These are phyloP conservation scores for Pseudoneurospora amorphoporcata DNA, from an alignment of 495 filamentous ascomycete species.

Conservation along the genomic window DNA sequence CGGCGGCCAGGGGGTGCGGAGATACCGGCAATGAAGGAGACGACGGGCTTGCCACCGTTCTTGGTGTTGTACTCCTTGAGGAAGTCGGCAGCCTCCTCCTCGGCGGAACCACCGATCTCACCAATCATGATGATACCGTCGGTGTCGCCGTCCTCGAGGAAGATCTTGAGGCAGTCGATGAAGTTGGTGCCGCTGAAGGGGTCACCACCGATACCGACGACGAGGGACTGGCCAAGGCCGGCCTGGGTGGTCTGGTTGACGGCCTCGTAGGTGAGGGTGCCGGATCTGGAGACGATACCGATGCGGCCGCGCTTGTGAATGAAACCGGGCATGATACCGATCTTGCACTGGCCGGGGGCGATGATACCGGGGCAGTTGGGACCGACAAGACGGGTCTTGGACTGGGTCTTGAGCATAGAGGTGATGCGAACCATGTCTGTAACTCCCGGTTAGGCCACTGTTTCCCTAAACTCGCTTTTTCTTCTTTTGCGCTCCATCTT, in stretches of 20 bases:
- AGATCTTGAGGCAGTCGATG: conserved; percentile 96
- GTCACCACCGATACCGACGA: conserved; percentile 97
- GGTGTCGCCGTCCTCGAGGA: conserved; percentile 90
- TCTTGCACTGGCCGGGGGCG: conserved; percentile 96
- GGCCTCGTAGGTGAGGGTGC: conserved; percentile 97
- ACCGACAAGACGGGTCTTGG: conserved; percentile 90
- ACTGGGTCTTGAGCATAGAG: conserved; percentile 93
- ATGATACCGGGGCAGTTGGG: conserved; percentile 99
- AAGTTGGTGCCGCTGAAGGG: conserved; percentile 99
- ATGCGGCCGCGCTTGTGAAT: conserved; percentile 99
- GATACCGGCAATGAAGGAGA: conserved; percentile 97
- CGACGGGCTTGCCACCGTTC: conserved; percentile 80
- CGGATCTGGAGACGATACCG: conserved; percentile 96
- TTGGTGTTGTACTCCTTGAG: conserved; percentile 78
- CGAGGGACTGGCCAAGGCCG: conserved; percentile 92
- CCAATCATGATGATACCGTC: conserved; percentile 99
- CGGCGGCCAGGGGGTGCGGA: conserved; percentile 89
- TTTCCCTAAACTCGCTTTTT: background rate
- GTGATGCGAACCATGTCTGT: conserved; percentile 98
- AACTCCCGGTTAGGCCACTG: conserved; percentile 5
- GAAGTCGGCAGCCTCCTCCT: conserved; percentile 95
- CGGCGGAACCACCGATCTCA: conserved; percentile 94
- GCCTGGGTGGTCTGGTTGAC: conserved; percentile 98
- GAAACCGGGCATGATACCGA: conserved; percentile 99
- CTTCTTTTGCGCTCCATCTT: background rate